These are phyloP conservation scores for Kentomonas sorsogonicus DNA, from an alignment of 208 protist species.

Conservation along the genomic window DNA sequence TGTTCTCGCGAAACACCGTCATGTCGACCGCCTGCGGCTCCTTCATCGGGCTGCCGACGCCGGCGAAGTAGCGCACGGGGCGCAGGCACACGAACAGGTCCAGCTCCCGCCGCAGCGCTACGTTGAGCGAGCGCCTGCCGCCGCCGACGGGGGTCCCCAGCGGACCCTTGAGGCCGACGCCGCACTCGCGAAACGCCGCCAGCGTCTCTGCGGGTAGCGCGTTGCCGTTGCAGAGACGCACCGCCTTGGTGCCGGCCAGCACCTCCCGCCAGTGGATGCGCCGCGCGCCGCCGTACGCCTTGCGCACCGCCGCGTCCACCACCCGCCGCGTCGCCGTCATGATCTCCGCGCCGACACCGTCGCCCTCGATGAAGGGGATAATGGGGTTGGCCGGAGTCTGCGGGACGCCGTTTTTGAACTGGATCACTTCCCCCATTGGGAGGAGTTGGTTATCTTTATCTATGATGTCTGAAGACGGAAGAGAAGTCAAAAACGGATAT, in stretches of 20 bases:
- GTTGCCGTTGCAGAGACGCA: slow-evolving; percentile 13
- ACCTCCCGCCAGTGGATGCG: slow-evolving; percentile 39
- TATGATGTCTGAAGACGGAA: too few relatives aligned
- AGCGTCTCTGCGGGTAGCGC: slow-evolving; percentile 38
- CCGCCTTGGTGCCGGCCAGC: slow-evolving; percentile 30
- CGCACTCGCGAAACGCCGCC: slow-evolving; percentile 25
- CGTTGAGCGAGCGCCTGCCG: slow-evolving; percentile 49
- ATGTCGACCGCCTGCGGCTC: slow-evolving; percentile 54
- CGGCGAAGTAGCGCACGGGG: slow-evolving; percentile 39
- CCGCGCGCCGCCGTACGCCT: slow-evolving; percentile 30
- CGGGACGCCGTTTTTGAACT: slow-evolving; percentile 15
- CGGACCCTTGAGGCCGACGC: slow-evolving; percentile 36
- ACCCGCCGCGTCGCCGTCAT: slow-evolving; percentile 23
- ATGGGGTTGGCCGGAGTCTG: slow-evolving; percentile 26
- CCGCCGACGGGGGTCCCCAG: slow-evolving; percentile 38
- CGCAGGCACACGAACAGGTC: slow-evolving; percentile 49
- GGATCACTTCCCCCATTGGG: slow-evolving; percentile 15
- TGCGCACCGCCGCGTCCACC: slow-evolving; percentile 29
- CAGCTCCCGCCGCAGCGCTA: slow-evolving; percentile 37
- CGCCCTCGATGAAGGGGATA: slow-evolving; percentile 48
- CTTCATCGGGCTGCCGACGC: slow-evolving; percentile 29
- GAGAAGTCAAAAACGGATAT: too few relatives aligned
- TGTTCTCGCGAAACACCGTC: slow-evolving; percentile 55
- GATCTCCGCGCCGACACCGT: slow-evolving; percentile 43
- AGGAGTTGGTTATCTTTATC: neutral